Evolutionary conservation across 2,329 filamentous ascomycete genomes (phyloP).

Genomic region (Leptosphaerulina australis): DNA sequence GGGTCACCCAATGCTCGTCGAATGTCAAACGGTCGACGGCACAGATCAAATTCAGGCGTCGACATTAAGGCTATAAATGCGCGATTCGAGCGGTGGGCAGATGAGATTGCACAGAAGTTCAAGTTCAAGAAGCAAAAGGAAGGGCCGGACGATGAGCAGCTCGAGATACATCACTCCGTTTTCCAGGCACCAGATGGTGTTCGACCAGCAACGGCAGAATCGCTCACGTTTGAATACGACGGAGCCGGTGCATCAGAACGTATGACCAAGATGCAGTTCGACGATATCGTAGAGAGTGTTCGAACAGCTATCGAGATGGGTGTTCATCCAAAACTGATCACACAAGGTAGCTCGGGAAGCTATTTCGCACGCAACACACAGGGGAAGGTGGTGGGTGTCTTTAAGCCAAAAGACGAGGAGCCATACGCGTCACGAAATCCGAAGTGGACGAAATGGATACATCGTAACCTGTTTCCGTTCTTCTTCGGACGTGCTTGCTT

Average conservation of each 20-base stretch:
- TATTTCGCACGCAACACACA: slow-evolving; percentile 94
- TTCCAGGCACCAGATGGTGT: slow-evolving; percentile 92
- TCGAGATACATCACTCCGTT: slow-evolving; percentile 97
- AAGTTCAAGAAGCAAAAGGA: slow-evolving; percentile 81
- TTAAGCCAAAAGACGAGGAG: slow-evolving; percentile 99
- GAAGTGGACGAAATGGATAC: slow-evolving; percentile 99
- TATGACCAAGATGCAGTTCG: slow-evolving; percentile 82
- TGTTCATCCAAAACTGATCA: slow-evolving; percentile 92
- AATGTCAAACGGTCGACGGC: slow-evolving; percentile 50
- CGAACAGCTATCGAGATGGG: slow-evolving; percentile 85
- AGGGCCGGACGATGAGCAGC: slow-evolving; percentile 74
- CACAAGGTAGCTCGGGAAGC: slow-evolving; percentile 95
- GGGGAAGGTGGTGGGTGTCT: slow-evolving; percentile 95
- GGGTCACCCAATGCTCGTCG: slow-evolving; percentile 41
- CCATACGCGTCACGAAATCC: slow-evolving; percentile 96
- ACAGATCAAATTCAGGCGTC: slow-evolving; percentile 82
- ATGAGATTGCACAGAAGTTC: slow-evolving; percentile 97
- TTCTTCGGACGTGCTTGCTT: slow-evolving; percentile 94
- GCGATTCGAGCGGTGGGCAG: slow-evolving; percentile 91
- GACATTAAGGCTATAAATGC: slow-evolving; percentile 99
- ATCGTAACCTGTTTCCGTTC: slow-evolving; percentile 95
- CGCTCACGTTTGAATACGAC: slow-evolving; percentile 64
- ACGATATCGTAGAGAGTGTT: slow-evolving; percentile 89
- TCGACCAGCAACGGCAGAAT: slow-evolving; percentile 76
- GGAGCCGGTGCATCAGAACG: slow-evolving; percentile 61